Conservation (phyloP, 257 asterid genomes). For the Thymus quinquecostatus region DNA sequence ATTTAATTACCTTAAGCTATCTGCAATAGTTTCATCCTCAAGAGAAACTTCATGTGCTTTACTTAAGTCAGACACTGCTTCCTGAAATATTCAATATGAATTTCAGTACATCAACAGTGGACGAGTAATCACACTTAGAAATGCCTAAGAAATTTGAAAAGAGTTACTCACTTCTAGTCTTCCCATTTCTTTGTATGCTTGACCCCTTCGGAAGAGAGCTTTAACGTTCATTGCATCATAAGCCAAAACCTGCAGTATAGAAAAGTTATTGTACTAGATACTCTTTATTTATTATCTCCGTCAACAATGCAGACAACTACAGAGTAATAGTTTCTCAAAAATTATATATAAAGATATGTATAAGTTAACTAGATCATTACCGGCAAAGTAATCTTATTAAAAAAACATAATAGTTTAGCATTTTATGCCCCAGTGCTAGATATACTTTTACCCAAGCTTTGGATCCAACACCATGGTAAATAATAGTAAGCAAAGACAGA, state of each 20-base stretch:
- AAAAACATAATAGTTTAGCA: not conserved
- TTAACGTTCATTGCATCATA: slow-evolving; percentile 71
- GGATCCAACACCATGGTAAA: slow-evolving; percentile 14
- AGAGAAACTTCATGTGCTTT: slow-evolving; percentile 86
- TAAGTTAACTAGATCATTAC: slow-evolving; percentile 5
- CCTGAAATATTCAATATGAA: slow-evolving; percentile 45
- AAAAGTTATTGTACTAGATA: slow-evolving; percentile 18
- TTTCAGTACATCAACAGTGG: slow-evolving; percentile 7
- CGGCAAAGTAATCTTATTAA: slow-evolving; percentile 27
- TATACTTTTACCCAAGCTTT: slow-evolving; percentile 4
- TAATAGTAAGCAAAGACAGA: slow-evolving; percentile 12
- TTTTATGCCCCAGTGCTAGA: slow-evolving; percentile 13
- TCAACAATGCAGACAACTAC: slow-evolving; percentile 16
- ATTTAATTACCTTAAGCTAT: slow-evolving; percentile 69
- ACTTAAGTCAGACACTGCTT: slow-evolving; percentile 84
- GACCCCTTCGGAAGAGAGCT: slow-evolving; percentile 96
- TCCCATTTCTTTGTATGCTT: slow-evolving; percentile 78
- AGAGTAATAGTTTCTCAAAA: not conserved
- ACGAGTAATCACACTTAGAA: slow-evolving; percentile 24
- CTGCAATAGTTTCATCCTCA: slow-evolving; percentile 90
- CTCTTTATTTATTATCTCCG: slow-evolving; percentile 18
- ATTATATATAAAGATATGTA: slow-evolving; percentile 1
- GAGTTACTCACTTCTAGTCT: slow-evolving; percentile 64
- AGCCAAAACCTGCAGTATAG: slow-evolving; percentile 68
- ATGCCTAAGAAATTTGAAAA: slow-evolving; percentile 26